Evolutionary conservation across 257 asterid genomes (phyloP).

Genomic region (Jasminum sambac): DNA sequence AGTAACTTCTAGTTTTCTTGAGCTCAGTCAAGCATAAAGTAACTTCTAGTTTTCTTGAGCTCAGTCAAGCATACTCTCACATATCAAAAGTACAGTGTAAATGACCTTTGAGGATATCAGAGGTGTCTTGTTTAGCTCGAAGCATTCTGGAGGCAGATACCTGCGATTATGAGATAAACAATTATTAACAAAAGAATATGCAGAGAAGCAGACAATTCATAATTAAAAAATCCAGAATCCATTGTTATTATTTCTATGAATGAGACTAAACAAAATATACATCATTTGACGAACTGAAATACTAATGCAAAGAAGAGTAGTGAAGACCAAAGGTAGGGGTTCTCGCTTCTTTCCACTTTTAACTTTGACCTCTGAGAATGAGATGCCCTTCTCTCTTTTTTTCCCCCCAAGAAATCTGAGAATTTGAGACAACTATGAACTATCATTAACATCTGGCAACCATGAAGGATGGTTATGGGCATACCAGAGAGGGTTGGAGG

Average conservation of each 20-base stretch:
- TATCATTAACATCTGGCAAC: background rate
- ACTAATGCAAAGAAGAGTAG: background rate
- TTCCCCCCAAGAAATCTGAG: background rate
- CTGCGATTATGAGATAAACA: constrained; percentile 39
- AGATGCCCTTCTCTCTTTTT: background rate
- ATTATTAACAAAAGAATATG: constrained; percentile 8
- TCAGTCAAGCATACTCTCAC: background rate
- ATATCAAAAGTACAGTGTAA: constrained; percentile 10
- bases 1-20: background rate
- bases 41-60: too few relatives aligned
- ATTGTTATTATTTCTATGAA: background rate
- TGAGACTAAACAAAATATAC: background rate
- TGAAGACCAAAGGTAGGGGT: background rate
- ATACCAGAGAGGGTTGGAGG: too few relatives aligned
- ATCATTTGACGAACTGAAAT: background rate
- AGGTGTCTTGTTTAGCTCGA: constrained; percentile 94
- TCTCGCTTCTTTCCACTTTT: background rate
- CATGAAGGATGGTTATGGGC: background rate
- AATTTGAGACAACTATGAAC: background rate
- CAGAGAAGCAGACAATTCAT: constrained; percentile 3
- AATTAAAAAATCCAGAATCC: background rate
- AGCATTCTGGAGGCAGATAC: constrained; percentile 99
- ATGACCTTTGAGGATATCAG: constrained; percentile 94
- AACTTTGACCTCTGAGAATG: background rate
- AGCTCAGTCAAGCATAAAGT: background rate